Evolutionary conservation across 208 protist genomes (phyloP).

Genomic region (Lotmaria passim): DNA sequence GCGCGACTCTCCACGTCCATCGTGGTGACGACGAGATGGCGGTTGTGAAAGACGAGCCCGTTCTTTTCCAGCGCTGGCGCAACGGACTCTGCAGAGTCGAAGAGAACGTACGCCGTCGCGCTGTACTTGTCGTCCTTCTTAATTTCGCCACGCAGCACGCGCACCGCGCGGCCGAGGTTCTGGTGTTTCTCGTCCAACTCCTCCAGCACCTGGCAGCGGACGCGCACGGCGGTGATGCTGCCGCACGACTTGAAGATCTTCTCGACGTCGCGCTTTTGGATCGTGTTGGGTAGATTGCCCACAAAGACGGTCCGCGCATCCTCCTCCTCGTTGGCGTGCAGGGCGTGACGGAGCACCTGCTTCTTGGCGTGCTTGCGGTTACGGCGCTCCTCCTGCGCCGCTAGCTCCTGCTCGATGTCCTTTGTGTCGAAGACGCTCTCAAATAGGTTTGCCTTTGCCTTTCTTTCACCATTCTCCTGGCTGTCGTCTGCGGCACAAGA

Average conservation of each 20-base stretch:
- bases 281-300: conserved; percentile 89
- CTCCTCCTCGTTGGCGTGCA: conserved; percentile 86
- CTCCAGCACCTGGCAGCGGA: conserved; percentile 82
- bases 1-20: conserved; percentile 64
- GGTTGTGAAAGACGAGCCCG: conserved; percentile 74
- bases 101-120: conserved; percentile 89
- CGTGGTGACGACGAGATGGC: conserved; percentile 85
- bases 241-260: conserved; percentile 86
- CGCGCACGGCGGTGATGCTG: conserved; percentile 72
- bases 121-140: conserved; percentile 84
- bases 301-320: conserved; percentile 90
- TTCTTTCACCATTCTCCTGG: neutral
- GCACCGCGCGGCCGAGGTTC: conserved; percentile 77
- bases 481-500: neutral
- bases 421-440: conserved; percentile 55
- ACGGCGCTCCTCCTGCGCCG: conserved; percentile 31
- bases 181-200: conserved; percentile 39
- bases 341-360: conserved; percentile 71
- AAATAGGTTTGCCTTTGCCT: conserved; percentile 41
- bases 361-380: conserved; percentile 57
- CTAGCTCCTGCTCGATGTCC: conserved; percentile 37
- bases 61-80: conserved; percentile 57
- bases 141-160: conserved; percentile 84
- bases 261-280: conserved; percentile 64
- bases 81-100: conserved; percentile 40